Base-by-base conservation (phyloP, 2,329 filamentous ascomycete species). In the Colletotrichum sp. region DNA sequence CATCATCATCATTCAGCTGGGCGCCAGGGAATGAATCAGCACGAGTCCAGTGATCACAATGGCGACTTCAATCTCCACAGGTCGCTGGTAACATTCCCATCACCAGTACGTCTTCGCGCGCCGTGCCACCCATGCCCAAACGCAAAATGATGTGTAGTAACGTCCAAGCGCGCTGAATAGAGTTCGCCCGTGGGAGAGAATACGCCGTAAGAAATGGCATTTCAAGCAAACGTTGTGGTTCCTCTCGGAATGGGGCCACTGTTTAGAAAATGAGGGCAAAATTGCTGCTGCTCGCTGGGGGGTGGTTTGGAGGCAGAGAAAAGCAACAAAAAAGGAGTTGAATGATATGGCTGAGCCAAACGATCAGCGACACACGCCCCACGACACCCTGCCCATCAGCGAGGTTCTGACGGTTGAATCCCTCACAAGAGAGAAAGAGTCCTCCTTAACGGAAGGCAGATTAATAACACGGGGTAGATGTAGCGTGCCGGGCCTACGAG, bases 111-210 rank as follows among this genome's bases (percentile, higher is more conserved):
- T 43, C 39, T 43, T 43, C 18, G 55, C 55, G 73, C 57, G 69
- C 69, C 66, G 74, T 70, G 74, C 64, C 71, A 76, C 66, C 74
- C 74, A 74, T 76, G 74, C 71, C 63, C 34, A 76, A 66, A 66
- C 71, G 65, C 71, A 74, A 39, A 70, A 76, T 74, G 74, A 76
- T 74, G 74, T 70, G 74, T 65, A 76, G 74, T 30, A 30, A 36
- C 18, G 60, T 14, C 60, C 59, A 66, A 74, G 71, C 71, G 60
- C 28, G 32, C n/a, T 43, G 48, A 55, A 71, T 63, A 39, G 48
- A 74, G 60, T 71, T 74, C 61, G 24, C 48, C 72, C 68, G 39
- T 67, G 72, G 68, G 39, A n/a, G 39, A n/a, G 39, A 48, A 48
- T 48, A 48, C 39, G 36, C 36, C 36, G 39, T 12, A 21, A 34